These are phyloP conservation scores for Dipodascopsis uninucleata DNA, from an alignment of 805 yeast genomes.

Conservation along the genomic window DNA sequence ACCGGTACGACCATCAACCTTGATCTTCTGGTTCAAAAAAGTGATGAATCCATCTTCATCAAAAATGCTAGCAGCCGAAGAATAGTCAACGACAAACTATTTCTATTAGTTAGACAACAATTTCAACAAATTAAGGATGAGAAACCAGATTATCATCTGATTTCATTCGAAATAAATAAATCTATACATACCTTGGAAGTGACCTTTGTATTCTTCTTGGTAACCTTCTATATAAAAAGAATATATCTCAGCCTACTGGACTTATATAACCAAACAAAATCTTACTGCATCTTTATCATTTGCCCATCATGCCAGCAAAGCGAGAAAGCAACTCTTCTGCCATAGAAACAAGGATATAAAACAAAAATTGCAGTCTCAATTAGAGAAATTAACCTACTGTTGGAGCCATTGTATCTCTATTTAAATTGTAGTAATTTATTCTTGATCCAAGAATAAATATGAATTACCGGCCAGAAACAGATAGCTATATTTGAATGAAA, in stretches of 20 bases:
- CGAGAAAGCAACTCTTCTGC: slow-evolving; percentile 19
- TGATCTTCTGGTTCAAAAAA: slow-evolving; percentile 98
- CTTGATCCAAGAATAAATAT: no score
- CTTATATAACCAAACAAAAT: slow-evolving; percentile 32
- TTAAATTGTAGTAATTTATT: no score
- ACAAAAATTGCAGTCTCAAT: background rate
- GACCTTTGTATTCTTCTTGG: slow-evolving; percentile 65
- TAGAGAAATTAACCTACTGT: slow-evolving; percentile 13
- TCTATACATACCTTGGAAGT: slow-evolving; percentile 30
- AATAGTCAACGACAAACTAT: slow-evolving; percentile 91
- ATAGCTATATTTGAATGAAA: no score
- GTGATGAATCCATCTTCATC: slow-evolving; percentile 97
- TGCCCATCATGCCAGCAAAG: slow-evolving; percentile 31
- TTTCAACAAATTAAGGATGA: no score
- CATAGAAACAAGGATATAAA: slow-evolving; percentile 14
- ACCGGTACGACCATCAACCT: slow-evolving; percentile 94
- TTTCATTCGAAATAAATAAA: slow-evolving; percentile 34
- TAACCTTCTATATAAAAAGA: slow-evolving; percentile 52
- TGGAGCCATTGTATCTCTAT: slow-evolving; percentile 8
- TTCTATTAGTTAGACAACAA: no score
- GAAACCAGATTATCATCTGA: no score
- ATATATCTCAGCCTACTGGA: slow-evolving; percentile 72
- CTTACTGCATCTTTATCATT: slow-evolving; percentile 1
- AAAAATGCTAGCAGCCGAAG: slow-evolving; percentile 96
- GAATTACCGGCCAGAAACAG: no score